phyloP scores from a whole-genome alignment of 495 filamentous ascomycete species.

The Pseudevernia furfuracea region DNA sequence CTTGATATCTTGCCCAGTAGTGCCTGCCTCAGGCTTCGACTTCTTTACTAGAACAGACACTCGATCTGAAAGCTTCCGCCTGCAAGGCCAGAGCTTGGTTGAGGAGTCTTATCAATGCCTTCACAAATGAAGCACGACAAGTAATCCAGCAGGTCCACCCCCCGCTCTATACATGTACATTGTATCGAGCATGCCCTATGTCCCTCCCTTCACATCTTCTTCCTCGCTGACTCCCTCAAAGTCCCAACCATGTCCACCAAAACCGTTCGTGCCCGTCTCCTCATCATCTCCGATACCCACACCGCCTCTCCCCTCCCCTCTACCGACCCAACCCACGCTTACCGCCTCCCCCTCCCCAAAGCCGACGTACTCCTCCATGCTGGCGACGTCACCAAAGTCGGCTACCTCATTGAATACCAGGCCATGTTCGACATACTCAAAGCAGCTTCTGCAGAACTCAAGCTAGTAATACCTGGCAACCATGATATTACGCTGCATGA shows the following conservation, averaged over 20 bases:
- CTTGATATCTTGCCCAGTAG: neutral
- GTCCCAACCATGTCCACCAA: neutral
- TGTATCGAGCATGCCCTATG: neutral
- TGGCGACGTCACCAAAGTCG: constrained; percentile 63
- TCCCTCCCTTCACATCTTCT: neutral
- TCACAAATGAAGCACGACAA: neutral
- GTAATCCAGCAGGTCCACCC: neutral
- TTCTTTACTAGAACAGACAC: neutral
- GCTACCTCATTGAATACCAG: constrained; percentile 47
- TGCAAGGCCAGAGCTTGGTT: neutral
- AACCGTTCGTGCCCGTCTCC: constrained; percentile 39
- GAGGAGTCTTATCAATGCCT: too few species aligned
- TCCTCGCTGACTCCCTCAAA: neutral
- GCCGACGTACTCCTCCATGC: constrained; percentile 65
- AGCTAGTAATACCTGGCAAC: constrained; percentile 75
- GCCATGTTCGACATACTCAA: constrained; percentile 46
- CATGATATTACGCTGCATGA: constrained; percentile 68
- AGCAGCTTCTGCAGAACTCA: constrained; percentile 54
- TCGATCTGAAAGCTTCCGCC: neutral
- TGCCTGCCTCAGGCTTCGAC: neutral
- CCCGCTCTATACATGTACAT: neutral
- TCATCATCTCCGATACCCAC: constrained; percentile 61
- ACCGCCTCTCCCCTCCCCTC: constrained; percentile 32
- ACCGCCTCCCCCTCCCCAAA: constrained; percentile 44
- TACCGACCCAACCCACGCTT: constrained; percentile 29